Evolutionary conservation across 1,139 yeast genomes (phyloP).

Genomic region (Debaryomyces fabryi): DNA sequence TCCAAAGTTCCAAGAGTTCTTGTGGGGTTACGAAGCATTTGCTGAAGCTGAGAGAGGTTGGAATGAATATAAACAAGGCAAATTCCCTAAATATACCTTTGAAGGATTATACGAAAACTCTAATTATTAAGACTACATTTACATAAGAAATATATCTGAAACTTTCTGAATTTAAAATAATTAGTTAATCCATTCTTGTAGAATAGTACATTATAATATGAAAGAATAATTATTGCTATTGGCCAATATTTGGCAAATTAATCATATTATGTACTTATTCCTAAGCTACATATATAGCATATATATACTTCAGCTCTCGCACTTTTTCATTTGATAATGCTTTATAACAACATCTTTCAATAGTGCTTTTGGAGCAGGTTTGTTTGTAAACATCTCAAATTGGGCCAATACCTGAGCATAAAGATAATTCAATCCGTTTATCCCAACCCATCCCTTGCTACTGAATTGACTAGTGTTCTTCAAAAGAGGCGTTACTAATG

Average conservation of each 20-base stretch:
- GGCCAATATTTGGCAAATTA: neutral
- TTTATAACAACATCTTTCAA: constrained; percentile 12
- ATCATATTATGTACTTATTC: neutral
- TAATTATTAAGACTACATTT: neutral
- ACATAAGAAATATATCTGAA: neutral
- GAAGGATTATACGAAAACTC: constrained; percentile 15
- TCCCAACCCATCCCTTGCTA: constrained; percentile 17
- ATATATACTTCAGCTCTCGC: neutral
- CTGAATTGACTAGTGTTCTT: constrained; percentile 7
- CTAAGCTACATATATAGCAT: no score
- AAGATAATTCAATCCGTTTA: constrained; percentile 19
- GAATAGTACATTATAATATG: neutral
- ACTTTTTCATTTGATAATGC: constrained; percentile 1
- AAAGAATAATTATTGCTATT: neutral
- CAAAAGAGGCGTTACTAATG: constrained; percentile 14
- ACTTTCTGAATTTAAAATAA: neutral
- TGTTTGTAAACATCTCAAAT: constrained; percentile 19
- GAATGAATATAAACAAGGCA: constrained; percentile 7
- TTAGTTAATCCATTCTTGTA: neutral
- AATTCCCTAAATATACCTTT: constrained; percentile 10
- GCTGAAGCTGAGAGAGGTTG: constrained; percentile 22
- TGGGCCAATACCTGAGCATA: constrained; percentile 17
- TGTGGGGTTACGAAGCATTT: constrained; percentile 31
- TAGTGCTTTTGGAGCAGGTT: constrained; percentile 18
- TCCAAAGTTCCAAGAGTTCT: constrained; percentile 25